phyloP scores from a whole-genome alignment of 2,329 filamentous ascomycete genomes.

The Penicillium sp. region DNA sequence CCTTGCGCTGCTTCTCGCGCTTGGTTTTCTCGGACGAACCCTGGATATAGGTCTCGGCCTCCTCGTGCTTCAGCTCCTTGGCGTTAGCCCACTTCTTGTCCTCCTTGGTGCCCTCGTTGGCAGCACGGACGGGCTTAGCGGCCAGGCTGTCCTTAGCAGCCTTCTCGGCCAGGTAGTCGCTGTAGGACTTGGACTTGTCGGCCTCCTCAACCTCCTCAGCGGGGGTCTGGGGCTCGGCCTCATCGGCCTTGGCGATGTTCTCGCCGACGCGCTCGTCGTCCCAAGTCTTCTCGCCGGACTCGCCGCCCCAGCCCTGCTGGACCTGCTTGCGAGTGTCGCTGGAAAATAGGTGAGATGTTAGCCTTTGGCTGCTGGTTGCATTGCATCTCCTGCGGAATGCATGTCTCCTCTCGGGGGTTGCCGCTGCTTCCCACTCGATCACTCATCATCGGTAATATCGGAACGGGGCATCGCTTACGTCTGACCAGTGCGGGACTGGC shows the following conservation, averaged over 20 bases:
- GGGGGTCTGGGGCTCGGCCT: constrained; percentile 67
- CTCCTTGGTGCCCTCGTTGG: constrained; percentile 86
- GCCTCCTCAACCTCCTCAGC: constrained; percentile 59
- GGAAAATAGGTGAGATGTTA: constrained; percentile 18
- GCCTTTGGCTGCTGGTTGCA: constrained; percentile 12
- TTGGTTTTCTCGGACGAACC: constrained; percentile 72
- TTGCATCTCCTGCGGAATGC: neutral
- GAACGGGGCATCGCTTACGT: constrained; percentile 51
- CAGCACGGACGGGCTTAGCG: constrained; percentile 73
- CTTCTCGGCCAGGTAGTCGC: constrained; percentile 79
- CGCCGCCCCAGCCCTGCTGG: constrained; percentile 84
- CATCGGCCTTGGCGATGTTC: constrained; percentile 81
- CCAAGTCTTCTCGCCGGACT: constrained; percentile 78
- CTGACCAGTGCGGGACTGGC: constrained; percentile 63
- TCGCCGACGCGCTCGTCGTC: constrained; percentile 91
- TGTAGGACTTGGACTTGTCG: constrained; percentile 88
- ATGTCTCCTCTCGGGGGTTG: neutral
- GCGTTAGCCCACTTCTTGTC: constrained; percentile 93
- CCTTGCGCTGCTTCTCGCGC: constrained; percentile 86
- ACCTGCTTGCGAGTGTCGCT: constrained; percentile 54
- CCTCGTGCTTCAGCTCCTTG: constrained; percentile 63
- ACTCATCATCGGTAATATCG: neutral
- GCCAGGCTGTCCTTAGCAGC: constrained; percentile 69
- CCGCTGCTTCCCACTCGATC: neutral
- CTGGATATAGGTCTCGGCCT: constrained; percentile 74